Conservation (phyloP, 345 rosid genomes). For the Eucalyptus marginata region DNA sequence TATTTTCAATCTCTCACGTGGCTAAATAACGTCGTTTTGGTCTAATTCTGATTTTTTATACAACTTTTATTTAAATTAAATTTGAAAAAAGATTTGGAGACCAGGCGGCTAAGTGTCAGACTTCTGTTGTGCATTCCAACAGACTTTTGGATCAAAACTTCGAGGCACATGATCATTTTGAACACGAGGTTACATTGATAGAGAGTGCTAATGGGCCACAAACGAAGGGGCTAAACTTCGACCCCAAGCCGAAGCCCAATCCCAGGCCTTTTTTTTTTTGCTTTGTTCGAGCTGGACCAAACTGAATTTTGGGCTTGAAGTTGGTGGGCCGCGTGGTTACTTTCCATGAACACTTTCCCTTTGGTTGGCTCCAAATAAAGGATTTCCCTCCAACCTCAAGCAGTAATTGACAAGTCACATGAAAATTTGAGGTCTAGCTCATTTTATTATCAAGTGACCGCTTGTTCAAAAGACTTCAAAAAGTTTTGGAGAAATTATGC, state of each 20-base stretch:
- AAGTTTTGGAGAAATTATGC: not conserved
- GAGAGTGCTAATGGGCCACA: not conserved
- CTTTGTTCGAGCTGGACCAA: not conserved
- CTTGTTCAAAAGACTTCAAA: not conserved
- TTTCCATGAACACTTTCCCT: not conserved
- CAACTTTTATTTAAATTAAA: no score
- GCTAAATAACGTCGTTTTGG: no score
- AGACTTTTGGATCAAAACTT: not conserved
- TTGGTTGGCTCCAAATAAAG: not conserved
- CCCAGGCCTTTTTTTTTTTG: not conserved
- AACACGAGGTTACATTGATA: not conserved
- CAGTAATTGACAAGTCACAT: not conserved
- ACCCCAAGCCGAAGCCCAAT: not conserved
- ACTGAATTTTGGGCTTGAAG: not conserved
- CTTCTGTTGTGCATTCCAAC: not conserved
- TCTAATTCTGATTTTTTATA: no score
- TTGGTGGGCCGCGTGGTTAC: not conserved
- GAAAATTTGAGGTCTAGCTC: not conserved
- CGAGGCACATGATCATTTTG: not conserved
- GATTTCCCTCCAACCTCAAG: not conserved
- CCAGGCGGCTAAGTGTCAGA: not conserved
- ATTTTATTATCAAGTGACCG: not conserved
- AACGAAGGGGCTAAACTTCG: not conserved
- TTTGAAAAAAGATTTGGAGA: no score
- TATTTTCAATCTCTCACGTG: no score